A percentile compares a stretch with the other conserved stretches of the same genome.
phyloP scores from a whole-genome alignment of 2,329 filamentous ascomycete species.

The Fulvia fulva region DNA sequence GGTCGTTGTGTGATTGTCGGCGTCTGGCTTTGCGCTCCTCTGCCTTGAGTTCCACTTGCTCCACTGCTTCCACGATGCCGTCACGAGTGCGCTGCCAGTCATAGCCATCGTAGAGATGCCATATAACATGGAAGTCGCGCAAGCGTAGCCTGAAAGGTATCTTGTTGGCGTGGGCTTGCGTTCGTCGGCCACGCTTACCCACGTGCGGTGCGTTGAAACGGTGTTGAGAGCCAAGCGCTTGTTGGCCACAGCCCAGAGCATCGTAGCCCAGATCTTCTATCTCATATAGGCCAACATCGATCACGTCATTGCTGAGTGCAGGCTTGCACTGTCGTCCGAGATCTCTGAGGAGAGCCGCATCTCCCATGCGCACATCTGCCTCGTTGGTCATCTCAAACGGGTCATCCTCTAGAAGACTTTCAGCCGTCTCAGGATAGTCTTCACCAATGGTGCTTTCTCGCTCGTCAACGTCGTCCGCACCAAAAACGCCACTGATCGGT shows the following conservation, averaged over 20 bases:
- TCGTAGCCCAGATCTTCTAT: slow-evolving; percentile 35
- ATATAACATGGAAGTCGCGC: slow-evolving; percentile 87
- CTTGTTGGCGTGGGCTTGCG: slow-evolving; percentile 1
- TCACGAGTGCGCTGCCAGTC: slow-evolving; percentile 90
- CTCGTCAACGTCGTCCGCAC: slow-evolving; percentile 22
- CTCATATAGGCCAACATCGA: slow-evolving; percentile 30
- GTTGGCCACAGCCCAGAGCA: slow-evolving; percentile 25
- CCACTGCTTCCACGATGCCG: slow-evolving; percentile 79
- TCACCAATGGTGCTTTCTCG: slow-evolving; percentile 16
- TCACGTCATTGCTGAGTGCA: slow-evolving; percentile 12
- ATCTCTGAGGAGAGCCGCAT: slow-evolving; percentile 31
- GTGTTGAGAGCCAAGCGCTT: slow-evolving; percentile 27
- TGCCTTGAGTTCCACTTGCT: slow-evolving; percentile 79
- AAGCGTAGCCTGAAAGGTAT: slow-evolving; percentile 67
- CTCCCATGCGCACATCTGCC: slow-evolving; percentile 28
- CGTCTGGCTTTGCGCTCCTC: slow-evolving; percentile 65
- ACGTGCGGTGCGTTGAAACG: slow-evolving; percentile 31
- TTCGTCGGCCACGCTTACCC: neutral
- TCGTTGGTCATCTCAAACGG: slow-evolving; percentile 36
- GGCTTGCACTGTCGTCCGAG: slow-evolving; percentile 29
- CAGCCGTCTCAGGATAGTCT: slow-evolving; percentile 29
- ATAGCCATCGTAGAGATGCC: slow-evolving; percentile 97
- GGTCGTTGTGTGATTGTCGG: slow-evolving; percentile 50
- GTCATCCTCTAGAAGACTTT: slow-evolving; percentile 37
- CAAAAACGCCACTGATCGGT: slow-evolving; percentile 29